Evolutionary conservation across 345 rosid genomes (phyloP).

Genomic region (Euphorbia pulcherrima): DNA sequence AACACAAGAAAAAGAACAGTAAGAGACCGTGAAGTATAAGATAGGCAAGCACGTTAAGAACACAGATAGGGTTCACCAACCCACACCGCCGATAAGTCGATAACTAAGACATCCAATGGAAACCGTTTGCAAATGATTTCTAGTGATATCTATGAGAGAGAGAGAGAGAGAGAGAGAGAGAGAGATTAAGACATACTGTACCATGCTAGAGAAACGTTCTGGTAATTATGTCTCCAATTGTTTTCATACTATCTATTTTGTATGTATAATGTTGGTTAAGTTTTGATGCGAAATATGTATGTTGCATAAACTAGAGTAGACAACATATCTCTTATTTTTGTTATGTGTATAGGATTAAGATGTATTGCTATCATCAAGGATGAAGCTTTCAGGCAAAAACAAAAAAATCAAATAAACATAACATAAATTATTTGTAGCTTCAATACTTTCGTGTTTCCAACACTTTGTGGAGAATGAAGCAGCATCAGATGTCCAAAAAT

Average conservation of each 20-base stretch:
- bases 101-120: background rate
- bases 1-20: slow-evolving; percentile 7
- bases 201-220: background rate
- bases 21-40: slow-evolving; percentile 6
- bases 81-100: background rate
- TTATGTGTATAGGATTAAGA: background rate
- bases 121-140: background rate
- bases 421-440: background rate
- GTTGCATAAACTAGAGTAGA: background rate
- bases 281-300: background rate
- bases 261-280: background rate
- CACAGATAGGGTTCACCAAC: background rate
- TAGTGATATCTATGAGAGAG: background rate
- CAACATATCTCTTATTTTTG: background rate
- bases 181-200: background rate
- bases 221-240: background rate
- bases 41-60: background rate
- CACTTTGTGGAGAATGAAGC: background rate
- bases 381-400: background rate
- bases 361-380: background rate
- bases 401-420: background rate
- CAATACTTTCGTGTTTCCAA: background rate
- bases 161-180: background rate
- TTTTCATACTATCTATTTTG: background rate
- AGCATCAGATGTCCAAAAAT: background rate